Base-by-base conservation (phyloP, 2,329 filamentous ascomycete species). In the Westerdykella aurantiaca region DNA sequence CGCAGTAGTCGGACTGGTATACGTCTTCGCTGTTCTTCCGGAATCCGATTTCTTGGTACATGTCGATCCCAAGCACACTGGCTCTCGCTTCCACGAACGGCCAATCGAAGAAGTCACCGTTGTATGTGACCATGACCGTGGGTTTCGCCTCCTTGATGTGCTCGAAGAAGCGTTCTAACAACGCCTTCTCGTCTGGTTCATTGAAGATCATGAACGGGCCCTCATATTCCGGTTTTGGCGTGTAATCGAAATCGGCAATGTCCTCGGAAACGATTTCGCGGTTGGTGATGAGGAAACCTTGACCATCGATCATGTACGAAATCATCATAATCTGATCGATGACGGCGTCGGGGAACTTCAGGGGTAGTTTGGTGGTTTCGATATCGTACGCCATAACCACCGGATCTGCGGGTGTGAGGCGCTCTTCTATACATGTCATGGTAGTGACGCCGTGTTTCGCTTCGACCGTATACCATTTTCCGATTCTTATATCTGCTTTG, bases 61-160 rank as follows among this genome's bases (percentile, higher is more conserved):
- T 97, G 69, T 98, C 93, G 64, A 98, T 96, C 23, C 94, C 93
- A 56, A 94, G 85, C 52, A 96, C 80, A 62, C 89, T 94, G 22
- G 94, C 88, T 71, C 93, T 79, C 37, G 93, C 82, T 72, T 98
- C 93, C 18, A 98, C 89, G 63, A 94, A 98, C 0, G 93, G 91
- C 93, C 93, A 98, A 83, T 98, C 93, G 82, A 98, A 98, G 67
- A 98, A 98, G 73, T 98, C 93, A 72, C 93, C 93, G 88, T 98
- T 98, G 77, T 98, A 98, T n/a, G 93, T 98, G 31, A 94, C 91
- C 66, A 98, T 98, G 44, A 98, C 91, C 0, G 90, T 97, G 0
- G 93, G 93, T 47, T 86, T 81, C 1, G 89, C 88, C 66, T 95
- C 88, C 61, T 98, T 97, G 68, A 98, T 86, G 66, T 96, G 93